Percentiles rank a stretch among this genome's conserved stretches.
phyloP scores from a whole-genome alignment of 164 flowering plant species.

The Stephania yunnanensis region DNA sequence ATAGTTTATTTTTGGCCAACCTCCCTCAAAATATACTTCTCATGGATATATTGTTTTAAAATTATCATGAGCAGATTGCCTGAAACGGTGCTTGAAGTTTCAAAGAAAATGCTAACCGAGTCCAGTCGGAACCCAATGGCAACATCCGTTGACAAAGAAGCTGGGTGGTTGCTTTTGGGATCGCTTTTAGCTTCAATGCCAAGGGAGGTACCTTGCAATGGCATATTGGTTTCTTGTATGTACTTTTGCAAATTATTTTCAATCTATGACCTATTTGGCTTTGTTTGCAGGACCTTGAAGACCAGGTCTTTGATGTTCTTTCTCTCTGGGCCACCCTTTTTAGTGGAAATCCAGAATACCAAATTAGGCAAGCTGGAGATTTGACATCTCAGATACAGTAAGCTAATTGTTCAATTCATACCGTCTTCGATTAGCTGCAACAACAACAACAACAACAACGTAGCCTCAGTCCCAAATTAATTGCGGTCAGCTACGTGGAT shows the following conservation, averaged over 20 bases:
- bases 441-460: neutral
- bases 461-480: too few relatives aligned
- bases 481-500: too few relatives aligned
- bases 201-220: slow-evolving; percentile 55
- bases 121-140: slow-evolving; percentile 61
- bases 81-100: slow-evolving; percentile 63
- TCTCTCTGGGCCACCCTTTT: slow-evolving; percentile 78
- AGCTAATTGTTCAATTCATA: slow-evolving; percentile 14
- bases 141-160: slow-evolving; percentile 65
- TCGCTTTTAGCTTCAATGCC: slow-evolving; percentile 80
- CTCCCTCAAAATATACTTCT: neutral
- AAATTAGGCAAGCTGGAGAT: slow-evolving; percentile 44
- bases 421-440: neutral
- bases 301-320: slow-evolving; percentile 89
- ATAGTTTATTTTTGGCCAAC: neutral
- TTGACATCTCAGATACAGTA: slow-evolving; percentile 57
- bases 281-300: slow-evolving; percentile 75
- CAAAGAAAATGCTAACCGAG: slow-evolving; percentile 71
- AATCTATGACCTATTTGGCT: slow-evolving; percentile 8
- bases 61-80: slow-evolving; percentile 54
- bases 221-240: neutral
- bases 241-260: neutral
- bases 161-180: slow-evolving; percentile 88
- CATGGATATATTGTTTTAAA: neutral
- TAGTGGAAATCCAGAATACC: slow-evolving; percentile 50